Evolutionary conservation across 2,329 filamentous ascomycete species (phyloP), one percentile per base, ranked within the genome.

Genomic region (Colletotrichum brevisporum): DNA sequence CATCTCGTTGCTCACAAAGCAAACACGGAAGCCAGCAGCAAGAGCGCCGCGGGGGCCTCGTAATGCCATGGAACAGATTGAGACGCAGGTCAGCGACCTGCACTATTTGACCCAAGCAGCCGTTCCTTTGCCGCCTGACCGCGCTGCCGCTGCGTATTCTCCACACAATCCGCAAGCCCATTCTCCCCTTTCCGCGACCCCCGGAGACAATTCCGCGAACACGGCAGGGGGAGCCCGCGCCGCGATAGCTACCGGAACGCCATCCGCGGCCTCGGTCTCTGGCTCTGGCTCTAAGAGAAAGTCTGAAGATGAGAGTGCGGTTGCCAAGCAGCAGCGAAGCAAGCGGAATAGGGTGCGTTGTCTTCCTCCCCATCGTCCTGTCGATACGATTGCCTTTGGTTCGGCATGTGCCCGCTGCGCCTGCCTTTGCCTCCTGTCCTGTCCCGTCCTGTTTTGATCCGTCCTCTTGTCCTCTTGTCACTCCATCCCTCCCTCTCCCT

Each of bases 301-400:
- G 76, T 79, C 79, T 16, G 76, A 82, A 10, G 83, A 83, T 45
- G 84, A 85, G 47, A 83, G 79, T 0, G 72, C 71, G 18, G 69
- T 72, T 15, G 74, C 77, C 18, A 87, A 85, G 76, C 85, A 87
- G 79, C 87, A 88, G 77, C 80, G 88, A 73, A 89, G 86, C 77
- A 90, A 90, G 76, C 84, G 88, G 68, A 90, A 90, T 72, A 80
- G 88, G 76, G 86, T 88, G 73, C 79, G 84, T 84, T 53, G 54
- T 66, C 41, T 50, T 63, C 57, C 39, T 53, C 26, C 18, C 64
- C 48, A 8, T 53, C 45, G n/a, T 54, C 51, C 6, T 21, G 50
- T 6, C 21, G 21, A 36, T 36, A 36, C 31, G 31, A 36, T 36
- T 36, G 31, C 10, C 8, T 36, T 36, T 10, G 31, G 9, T 36